Evolutionary conservation across 306 rosid genomes (phyloP), one percentile per base, ranked within the genome.

Genomic region (Glycine tomentella): DNA sequence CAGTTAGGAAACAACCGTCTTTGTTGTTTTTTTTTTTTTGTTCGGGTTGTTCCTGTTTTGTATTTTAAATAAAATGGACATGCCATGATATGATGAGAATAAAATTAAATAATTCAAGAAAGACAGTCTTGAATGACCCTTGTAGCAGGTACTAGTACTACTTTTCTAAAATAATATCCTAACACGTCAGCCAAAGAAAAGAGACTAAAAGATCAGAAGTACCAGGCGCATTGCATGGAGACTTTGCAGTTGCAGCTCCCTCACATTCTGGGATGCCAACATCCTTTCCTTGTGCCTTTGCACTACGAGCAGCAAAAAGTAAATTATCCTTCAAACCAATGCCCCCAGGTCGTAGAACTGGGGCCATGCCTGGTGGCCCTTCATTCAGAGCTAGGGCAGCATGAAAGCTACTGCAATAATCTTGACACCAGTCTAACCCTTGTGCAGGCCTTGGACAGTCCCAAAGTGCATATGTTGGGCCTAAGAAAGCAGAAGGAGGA

Each of bases 201-300:
- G 52, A 66, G 25, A 72, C 31, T 56, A 44, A 13, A 63, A 70
- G 58, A 77, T 62, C 36, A 83, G 78, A 42, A 88, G 79, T 89
- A 95, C 99, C 99, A 57, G 95, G 94, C 16, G 99, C 99, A 83
- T 95, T 95, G 98, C 99, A 95, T 55, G 98, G 98, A 88, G 99
- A 93, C 89, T 93, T 95, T 33, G 98, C 92, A 65, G 98, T 95
- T 76, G 99, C 98, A 11, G 99, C 99, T 84, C 99, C 98, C 89
- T 93, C 99, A 59, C 99, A 95, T 78, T 91, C 98, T 17, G 98
- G 99, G 81, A 95, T 90, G 74, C 98, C 99, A 48, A 95, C 99
- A 81, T 90, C 96, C 86, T 93, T 95, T 75, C 97, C 97, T 80
- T 87, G 96, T 70, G 94, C 93, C 89, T 87, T 95, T 42, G 98